phyloP scores from a whole-genome alignment of 768 basidiomycete genomes.

The Boletus patriciae region DNA sequence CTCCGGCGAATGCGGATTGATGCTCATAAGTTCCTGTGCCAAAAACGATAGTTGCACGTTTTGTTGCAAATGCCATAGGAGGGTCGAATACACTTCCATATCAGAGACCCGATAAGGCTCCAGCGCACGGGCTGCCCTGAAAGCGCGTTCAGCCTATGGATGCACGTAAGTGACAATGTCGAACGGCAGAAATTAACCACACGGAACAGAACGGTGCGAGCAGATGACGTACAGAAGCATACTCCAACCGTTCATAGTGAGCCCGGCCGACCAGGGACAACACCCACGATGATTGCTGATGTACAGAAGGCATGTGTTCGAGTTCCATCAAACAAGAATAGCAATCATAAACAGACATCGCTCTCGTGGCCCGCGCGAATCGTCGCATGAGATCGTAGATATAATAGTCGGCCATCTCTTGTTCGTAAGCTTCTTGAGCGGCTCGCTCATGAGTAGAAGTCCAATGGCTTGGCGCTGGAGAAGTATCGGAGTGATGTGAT shows the following conservation, averaged over 20 bases:
- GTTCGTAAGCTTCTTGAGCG: slow-evolving; percentile 69
- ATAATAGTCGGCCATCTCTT: slow-evolving; percentile 76
- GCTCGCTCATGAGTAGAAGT: slow-evolving; percentile 67
- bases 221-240: slow-evolving; percentile 68
- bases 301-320: slow-evolving; percentile 68
- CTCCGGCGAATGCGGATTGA: slow-evolving; percentile 78
- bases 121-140: slow-evolving; percentile 72
- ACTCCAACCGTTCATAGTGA: slow-evolving; percentile 88
- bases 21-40: slow-evolving; percentile 86
- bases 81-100: slow-evolving; percentile 96
- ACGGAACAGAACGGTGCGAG: slow-evolving; percentile 5
- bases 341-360: slow-evolving; percentile 75
- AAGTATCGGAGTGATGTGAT: slow-evolving; percentile 64
- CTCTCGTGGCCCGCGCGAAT: slow-evolving; percentile 79
- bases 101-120: slow-evolving; percentile 90
- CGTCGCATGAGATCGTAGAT: slow-evolving; percentile 77
- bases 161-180: slow-evolving; percentile 15
- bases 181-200: slow-evolving; percentile 17
- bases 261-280: slow-evolving; percentile 83
- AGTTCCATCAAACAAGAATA: slow-evolving; percentile 72
- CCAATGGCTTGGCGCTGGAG: slow-evolving; percentile 61
- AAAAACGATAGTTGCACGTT: slow-evolving; percentile 86
- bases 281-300: slow-evolving; percentile 76
- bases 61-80: slow-evolving; percentile 91
- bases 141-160: slow-evolving; percentile 84